phyloP scores from a whole-genome alignment of 768 basidiomycete species.

The Agrocybe praecox region DNA sequence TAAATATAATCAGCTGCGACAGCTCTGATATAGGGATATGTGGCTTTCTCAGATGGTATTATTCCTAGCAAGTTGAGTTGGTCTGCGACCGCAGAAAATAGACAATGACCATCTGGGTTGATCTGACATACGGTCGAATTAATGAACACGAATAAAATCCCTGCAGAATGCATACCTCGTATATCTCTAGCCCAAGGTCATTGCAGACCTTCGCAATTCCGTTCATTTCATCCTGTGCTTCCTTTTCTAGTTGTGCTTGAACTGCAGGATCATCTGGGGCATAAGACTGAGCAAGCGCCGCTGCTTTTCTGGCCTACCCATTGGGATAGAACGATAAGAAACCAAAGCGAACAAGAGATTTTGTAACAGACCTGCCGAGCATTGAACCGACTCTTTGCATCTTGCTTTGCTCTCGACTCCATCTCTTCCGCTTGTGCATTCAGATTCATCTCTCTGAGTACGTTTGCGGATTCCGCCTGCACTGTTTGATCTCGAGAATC shows the following conservation, averaged over 20 bases:
- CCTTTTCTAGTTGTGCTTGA: constrained; percentile 60
- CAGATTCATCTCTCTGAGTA: constrained; percentile 50
- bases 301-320: constrained; percentile 71
- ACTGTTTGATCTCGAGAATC: constrained; percentile 60
- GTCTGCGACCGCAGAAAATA: constrained; percentile 93
- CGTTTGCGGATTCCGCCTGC: constrained; percentile 48
- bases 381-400: constrained; percentile 63
- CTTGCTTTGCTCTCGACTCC: constrained; percentile 45
- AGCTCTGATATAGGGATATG: constrained; percentile 60
- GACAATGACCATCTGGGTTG: constrained; percentile 94
- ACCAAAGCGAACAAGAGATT: neutral
- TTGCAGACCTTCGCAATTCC: constrained; percentile 68
- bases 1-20: constrained; percentile 83
- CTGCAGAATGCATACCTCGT: constrained; percentile 53
- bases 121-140: constrained; percentile 52
- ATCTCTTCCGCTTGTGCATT: constrained; percentile 31
- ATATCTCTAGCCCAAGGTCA: constrained; percentile 61
- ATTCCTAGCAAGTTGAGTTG: constrained; percentile 80
- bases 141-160: neutral
- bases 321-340: constrained; percentile 7
- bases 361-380: constrained; percentile 65
- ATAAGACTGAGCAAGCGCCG: constrained; percentile 56
- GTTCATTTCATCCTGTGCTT: constrained; percentile 68
- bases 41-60: constrained; percentile 57
- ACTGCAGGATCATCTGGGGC: constrained; percentile 56